Evolutionary conservation across 2,329 filamentous ascomycete species (phyloP), one percentile per base, ranked within the genome.

Genomic region (Pseudogymnoascus pannorum): DNA sequence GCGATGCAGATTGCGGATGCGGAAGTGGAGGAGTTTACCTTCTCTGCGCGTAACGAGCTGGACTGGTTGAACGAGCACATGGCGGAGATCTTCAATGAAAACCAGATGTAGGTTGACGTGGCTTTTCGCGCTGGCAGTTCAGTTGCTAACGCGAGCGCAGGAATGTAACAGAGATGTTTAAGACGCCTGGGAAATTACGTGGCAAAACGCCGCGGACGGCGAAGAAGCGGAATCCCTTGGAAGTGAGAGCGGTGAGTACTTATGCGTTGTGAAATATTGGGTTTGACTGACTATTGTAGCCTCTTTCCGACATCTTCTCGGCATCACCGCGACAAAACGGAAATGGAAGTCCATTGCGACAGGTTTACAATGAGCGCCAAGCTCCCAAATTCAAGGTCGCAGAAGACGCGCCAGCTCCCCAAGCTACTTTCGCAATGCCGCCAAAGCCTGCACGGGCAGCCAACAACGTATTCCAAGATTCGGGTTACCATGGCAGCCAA

Each of bases 1-100:
- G 87, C 91, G 12, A 78, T 86, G 60, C 83, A 89, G 66, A 86
- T 97, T 65, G 83, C 89, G 14, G 81, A 88, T 54, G 84, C 91
- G 61, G 94, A 97, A 74, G 83, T 90, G 60, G 93, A 97, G 67
- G 95, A 99, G 76, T 95, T 97, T 71, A 85, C 89, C 44, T 97
- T 90, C 76, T 91, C 92, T 29, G 92, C 91, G 64, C 86, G 90
- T 62, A 96, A 97, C 75, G 94, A 99, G 74, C 79, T 97, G 71
- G 92, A 97, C 73, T 99, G 94, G 94, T 80, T 99, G 69, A 97
- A 99, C 71, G 94, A 97, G 77, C 94, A 99, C 74, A 97, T 99
- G 93, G 85, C 86, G 58, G 91, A 96, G 65, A 91, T 99, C 70
- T 96, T 97, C 73, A 88, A 87, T 69, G 86, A 88, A 68, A 89